Base-by-base conservation (phyloP, 208 protist species). In the Trypanosoma grayi region DNA sequence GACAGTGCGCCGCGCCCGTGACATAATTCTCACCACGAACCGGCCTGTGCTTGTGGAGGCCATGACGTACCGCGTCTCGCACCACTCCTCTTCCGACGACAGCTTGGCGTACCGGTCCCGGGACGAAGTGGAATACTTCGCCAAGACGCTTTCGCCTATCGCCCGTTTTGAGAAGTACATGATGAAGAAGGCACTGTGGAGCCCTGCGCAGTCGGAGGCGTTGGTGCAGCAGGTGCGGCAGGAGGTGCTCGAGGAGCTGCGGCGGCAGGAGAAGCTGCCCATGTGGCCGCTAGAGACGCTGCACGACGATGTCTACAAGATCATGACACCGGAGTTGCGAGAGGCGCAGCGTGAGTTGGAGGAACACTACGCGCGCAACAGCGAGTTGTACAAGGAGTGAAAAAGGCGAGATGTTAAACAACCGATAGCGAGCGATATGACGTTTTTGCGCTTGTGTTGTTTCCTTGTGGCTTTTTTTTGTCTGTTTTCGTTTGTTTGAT, bases 71-170 rank as follows among this genome's bases (percentile, higher is more conserved):
- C 93, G 98, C 43, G 51, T 71, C 25, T 85, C 93, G 10, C 93
- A 98, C 68, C 97, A 99, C 81, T 97, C 90, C 4, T 98, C 97
- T 6, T 97, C 85, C 14, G 97, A 98, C 75, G 97, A 98, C 66
- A 97, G 96, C 31, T 83, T 81, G 16, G 67, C 75, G 22, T 98
- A 98, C 75, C 80, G 87, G 46, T 57, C 65, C 1, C 52, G 64
- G 22, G 75, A 87, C n/a, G 86, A 93, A 51, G 75, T 88, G 9
- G 60, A 78, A 53, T 51, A 82, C 62, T 84, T 88, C 16, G 44
- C 47, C 4, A 52, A 76, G 13, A 71, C 58, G 2, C 78, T 87
- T 46, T 79, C 73, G 51, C 87, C 87, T 1, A 84, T 94, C 57
- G 60, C 54, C 20, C 78, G 87, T n/a, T 88, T 88, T 62, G 74